Conservation (phyloP, 2,329 filamentous ascomycete species). For the Lasiodiplodia hormozganensis region DNA sequence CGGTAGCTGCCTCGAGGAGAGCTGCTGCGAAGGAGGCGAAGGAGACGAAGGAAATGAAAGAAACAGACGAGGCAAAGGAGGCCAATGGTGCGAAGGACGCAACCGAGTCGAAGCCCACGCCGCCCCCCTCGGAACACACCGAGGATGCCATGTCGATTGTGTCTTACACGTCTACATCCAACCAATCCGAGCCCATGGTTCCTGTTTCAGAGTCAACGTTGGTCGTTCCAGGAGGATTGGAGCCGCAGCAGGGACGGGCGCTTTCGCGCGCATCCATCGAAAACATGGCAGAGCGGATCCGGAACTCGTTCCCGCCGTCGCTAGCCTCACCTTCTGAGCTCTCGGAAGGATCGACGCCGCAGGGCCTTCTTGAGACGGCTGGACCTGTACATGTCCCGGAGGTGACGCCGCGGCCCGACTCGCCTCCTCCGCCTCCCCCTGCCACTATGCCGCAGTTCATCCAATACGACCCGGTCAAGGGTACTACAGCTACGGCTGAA, state of each 20-base stretch:
- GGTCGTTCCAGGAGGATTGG: background rate
- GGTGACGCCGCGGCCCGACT: constrained; percentile 42
- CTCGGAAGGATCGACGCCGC: constrained; percentile 19
- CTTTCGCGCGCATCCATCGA: constrained; percentile 24
- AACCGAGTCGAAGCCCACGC: background rate
- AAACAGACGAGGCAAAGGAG: constrained; percentile 21
- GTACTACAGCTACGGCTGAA: constrained; percentile 25
- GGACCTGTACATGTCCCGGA: constrained; percentile 33
- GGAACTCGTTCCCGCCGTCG: constrained; percentile 18
- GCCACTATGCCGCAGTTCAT: constrained; percentile 42
- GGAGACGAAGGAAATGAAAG: constrained; percentile 3
- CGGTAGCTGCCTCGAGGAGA: constrained; percentile 33
- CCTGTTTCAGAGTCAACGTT: background rate
- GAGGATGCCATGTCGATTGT: constrained; percentile 17
- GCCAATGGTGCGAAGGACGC: constrained; percentile 6
- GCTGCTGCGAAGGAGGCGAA: constrained; percentile 14
- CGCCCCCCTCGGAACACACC: background rate
- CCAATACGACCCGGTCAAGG: constrained; percentile 38
- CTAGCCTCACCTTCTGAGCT: constrained; percentile 21
- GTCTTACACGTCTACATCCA: constrained; percentile 15
- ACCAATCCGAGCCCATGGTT: constrained; percentile 1
- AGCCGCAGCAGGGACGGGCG: constrained; percentile 6
- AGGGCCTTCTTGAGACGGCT: constrained; percentile 21
- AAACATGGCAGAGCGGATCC: constrained; percentile 26
- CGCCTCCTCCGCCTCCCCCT: constrained; percentile 44